Evolutionary conservation across 352 stramenopile species (phyloP).

Genomic region (Pythium myriotylum): DNA sequence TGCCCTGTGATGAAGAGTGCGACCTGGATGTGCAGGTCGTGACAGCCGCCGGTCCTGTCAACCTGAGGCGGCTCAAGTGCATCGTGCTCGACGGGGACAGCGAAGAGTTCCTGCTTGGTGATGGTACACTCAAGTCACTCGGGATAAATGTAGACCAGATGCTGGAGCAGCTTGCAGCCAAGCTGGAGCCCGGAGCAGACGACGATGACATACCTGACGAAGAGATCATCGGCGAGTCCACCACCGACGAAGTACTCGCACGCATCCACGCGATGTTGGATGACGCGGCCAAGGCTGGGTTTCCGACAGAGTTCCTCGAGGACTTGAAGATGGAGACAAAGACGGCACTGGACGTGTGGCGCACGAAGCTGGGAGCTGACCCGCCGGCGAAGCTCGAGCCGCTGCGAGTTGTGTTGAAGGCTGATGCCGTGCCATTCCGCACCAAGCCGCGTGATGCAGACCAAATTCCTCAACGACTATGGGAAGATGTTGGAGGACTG

Average conservation of each 20-base stretch:
- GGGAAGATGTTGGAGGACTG: no score
- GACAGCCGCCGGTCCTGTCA: neutral
- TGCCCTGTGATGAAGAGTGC: neutral
- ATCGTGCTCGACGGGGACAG: neutral
- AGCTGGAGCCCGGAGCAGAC: no score
- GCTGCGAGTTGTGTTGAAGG: no score
- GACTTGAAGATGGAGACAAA: no score
- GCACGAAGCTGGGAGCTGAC: slow-evolving; percentile 3
- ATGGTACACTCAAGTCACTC: neutral
- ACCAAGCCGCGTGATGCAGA: neutral
- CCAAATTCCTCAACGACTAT: no score
- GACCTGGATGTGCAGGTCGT: neutral
- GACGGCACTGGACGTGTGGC: neutral
- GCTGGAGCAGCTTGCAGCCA: slow-evolving; percentile 5
- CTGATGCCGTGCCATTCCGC: no score
- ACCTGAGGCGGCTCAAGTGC: neutral
- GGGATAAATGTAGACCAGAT: slow-evolving; percentile 4
- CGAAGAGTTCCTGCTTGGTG: neutral
- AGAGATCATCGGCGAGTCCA: no score
- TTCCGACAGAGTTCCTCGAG: neutral
- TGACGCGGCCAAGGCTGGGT: neutral
- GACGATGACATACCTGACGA: neutral
- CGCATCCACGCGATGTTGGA: neutral
- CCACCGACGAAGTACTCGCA: no score
- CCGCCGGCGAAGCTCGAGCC: slow-evolving; percentile 4